Conservation (phyloP, 1,139 yeast species). For the Saccharomycopsis hybrid region DNA sequence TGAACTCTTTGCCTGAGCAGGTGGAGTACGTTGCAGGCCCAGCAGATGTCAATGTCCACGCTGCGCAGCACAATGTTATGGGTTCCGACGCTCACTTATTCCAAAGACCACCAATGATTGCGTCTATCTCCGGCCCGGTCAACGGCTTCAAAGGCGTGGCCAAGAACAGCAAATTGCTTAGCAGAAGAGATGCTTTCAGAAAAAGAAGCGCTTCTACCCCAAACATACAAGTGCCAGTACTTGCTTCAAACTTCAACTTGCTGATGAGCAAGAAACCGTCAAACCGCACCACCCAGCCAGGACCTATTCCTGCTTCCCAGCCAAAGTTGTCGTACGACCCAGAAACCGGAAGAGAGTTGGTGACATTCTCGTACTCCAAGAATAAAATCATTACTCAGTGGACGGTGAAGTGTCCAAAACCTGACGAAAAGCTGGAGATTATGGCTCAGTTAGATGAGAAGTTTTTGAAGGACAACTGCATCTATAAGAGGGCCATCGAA, state of each 20-base stretch:
- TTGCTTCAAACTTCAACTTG: neutral
- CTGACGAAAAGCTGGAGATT: slow-evolving; percentile 14
- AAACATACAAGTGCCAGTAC: slow-evolving; percentile 1
- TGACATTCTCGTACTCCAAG: slow-evolving; percentile 28
- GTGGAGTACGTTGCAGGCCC: neutral
- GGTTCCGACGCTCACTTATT: too few relatives aligned
- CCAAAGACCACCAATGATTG: neutral
- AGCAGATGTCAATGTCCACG: neutral
- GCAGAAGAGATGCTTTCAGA: neutral
- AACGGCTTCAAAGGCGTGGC: neutral
- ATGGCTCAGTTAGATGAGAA: slow-evolving; percentile 25
- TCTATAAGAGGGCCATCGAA: slow-evolving; percentile 27
- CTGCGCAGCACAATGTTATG: too few relatives aligned
- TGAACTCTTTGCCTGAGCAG: neutral
- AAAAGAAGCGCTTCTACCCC: slow-evolving; percentile 8
- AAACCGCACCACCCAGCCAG: slow-evolving; percentile 24
- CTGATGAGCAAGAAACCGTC: slow-evolving; percentile 8
- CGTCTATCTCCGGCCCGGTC: neutral
- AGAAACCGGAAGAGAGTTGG: slow-evolving; percentile 26
- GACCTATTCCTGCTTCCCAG: slow-evolving; percentile 30
- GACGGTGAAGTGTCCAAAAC: slow-evolving; percentile 25
- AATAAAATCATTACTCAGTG: slow-evolving; percentile 27
- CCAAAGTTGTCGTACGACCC: slow-evolving; percentile 25
- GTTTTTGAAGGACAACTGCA: slow-evolving; percentile 36
- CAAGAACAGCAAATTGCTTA: slow-evolving; percentile 4